phyloP scores from a whole-genome alignment of 2,329 filamentous ascomycete genomes.

The Monilinia fructicola region DNA sequence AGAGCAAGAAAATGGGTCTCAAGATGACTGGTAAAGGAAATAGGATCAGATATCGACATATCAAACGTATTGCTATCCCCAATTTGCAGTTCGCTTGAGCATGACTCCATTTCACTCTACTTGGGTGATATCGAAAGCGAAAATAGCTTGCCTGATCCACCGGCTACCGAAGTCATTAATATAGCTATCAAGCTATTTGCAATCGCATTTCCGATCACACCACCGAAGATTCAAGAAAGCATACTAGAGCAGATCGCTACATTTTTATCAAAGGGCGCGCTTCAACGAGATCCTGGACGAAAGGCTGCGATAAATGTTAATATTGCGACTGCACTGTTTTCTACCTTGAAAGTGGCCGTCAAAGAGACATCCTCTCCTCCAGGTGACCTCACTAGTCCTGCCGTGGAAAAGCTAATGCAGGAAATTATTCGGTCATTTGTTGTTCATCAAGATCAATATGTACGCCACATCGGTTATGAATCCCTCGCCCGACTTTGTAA shows the following conservation, averaged over 20 bases:
- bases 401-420: slow-evolving; percentile 82
- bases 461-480: slow-evolving; percentile 82
- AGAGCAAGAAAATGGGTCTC: slow-evolving; percentile 57
- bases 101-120: slow-evolving; percentile 84
- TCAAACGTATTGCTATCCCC: slow-evolving; percentile 65
- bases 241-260: slow-evolving; percentile 91
- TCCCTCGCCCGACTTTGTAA: slow-evolving; percentile 79
- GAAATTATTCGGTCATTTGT: slow-evolving; percentile 72
- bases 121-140: slow-evolving; percentile 50
- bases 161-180: slow-evolving; percentile 91
- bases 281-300: slow-evolving; percentile 83
- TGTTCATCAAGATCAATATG: slow-evolving; percentile 77
- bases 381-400: slow-evolving; percentile 70
- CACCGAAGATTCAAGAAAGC: slow-evolving; percentile 90
- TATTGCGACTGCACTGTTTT: slow-evolving; percentile 76
- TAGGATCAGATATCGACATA: slow-evolving; percentile 63
- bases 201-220: slow-evolving; percentile 84
- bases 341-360: slow-evolving; percentile 77
- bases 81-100: slow-evolving; percentile 79
- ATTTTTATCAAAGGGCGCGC: slow-evolving; percentile 74
- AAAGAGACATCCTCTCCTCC: slow-evolving; percentile 73
- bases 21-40: slow-evolving; percentile 52
- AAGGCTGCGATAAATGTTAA: slow-evolving; percentile 92
- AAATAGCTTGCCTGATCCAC: slow-evolving; percentile 65
- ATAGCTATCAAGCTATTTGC: slow-evolving; percentile 91